Evolutionary conservation across 75 land plant species (phyloP), one percentile per base, ranked within the genome.

Genomic region (Adiantum capillusveneris): DNA sequence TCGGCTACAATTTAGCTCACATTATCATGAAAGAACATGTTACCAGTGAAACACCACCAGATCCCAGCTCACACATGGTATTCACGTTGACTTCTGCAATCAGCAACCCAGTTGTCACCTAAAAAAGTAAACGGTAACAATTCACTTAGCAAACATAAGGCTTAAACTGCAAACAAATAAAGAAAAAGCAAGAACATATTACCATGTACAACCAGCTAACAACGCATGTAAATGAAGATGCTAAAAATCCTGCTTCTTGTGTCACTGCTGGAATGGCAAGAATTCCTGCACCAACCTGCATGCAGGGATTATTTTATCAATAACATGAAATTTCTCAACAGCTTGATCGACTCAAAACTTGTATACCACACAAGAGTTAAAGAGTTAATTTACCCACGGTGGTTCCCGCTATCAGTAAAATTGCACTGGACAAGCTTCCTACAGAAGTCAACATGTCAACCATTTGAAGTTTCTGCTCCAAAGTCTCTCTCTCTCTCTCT

Each of bases 221-320:
- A 27, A 79, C 57, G 61, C 85, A 85, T 6, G 94, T 70, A 16
- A 81, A 58, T 21, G 98, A 79, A 56, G 98, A 93, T 43, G 98
- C 87, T 61, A 83, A 56, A 71, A 93, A 93, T 42, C 98, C 98
- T 48, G 98, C 57, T 61, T 93, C 98, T 75, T 88, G 87, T 0
- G 98, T 93, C n/a, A 88, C 98, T 29, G 98, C 89, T 43, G 98
- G 98, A 61, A 93, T 85, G 13, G 98, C 98, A 26, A 93, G 75
- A 21, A 93, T 88, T 49, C 98, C 95, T 34, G 95, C 98, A 41
- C 98, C 98, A n/a, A 93, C 76, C 95, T 88, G 57, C 46, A 57
- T 0, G 29, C 27, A 29, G 25, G n/a, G n/a, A n/a, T n/a, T n/a
- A n/a, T n/a, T n/a, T n/a, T n/a, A n/a, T n/a, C n/a, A n/a, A n/a